These are phyloP conservation scores for Solanum bulbocastanum DNA, from an alignment of 257 asterid species.

Conservation along the genomic window DNA sequence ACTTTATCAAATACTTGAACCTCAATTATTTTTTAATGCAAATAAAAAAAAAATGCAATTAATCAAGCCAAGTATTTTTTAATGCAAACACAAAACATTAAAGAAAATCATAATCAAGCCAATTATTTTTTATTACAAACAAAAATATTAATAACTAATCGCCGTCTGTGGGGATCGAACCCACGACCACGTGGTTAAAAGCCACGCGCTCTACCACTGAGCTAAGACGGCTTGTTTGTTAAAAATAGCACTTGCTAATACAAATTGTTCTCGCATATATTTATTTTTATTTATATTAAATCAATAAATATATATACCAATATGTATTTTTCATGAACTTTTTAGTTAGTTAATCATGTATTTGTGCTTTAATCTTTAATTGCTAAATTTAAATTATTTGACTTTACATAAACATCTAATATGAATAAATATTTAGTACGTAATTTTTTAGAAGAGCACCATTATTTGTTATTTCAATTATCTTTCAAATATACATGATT, in stretches of 20 bases:
- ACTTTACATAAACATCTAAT: no score
- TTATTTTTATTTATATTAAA: no score
- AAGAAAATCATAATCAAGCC: no score
- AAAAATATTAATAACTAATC: no score
- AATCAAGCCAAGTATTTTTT: no score
- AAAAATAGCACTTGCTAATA: no score
- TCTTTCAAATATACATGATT: background rate
- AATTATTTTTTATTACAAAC: no score
- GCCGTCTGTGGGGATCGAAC: constrained; percentile 23
- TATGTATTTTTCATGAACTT: background rate
- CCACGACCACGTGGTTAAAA: constrained; percentile 98
- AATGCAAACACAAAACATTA: no score
- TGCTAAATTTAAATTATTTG: background rate
- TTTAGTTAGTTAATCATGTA: background rate
- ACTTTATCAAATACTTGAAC: background rate
- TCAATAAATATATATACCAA: no score
- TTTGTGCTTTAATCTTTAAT: background rate
- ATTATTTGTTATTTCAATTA: background rate
- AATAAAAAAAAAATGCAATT: no score
- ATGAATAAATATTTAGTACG: background rate
- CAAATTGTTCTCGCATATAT: no score
- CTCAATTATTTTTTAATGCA: background rate
- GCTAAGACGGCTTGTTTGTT: constrained; percentile 19
- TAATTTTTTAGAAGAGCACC: background rate
- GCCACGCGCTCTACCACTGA: constrained; percentile 99